Evolutionary conservation across 208 protist genomes (phyloP), one percentile per base, ranked within the genome.

Genomic region (Leishmania martiniquensis): DNA sequence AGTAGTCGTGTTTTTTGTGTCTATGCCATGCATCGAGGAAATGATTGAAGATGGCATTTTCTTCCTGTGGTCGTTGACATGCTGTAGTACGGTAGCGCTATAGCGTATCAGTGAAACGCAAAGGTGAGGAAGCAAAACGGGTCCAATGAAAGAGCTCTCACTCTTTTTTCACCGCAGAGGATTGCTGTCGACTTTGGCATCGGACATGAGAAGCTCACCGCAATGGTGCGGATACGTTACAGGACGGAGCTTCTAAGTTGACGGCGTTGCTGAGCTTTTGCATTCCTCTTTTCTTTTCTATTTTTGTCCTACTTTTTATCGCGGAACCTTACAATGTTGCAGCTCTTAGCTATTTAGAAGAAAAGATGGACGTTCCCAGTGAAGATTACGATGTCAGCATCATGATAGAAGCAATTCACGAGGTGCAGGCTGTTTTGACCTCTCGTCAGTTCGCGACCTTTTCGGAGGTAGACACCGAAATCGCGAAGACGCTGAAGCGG

Each of bases 371-470:
- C 39, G 90, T 96, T 5, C 89, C 93, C 7, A 87, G 72, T 57
- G 89, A 91, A 57, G 93, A 96, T 65, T 92, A 96, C 78, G 91
- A 96, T 75, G 88, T 92, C 6, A 90, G 81, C 42, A 80, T 94
- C 9, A 94, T 97, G 88, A 87, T 92, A 52, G 63, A 85, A 12
- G 90, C 89, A 4, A 88, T 95, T 13, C 86, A 86, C 45, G 87
- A 97, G 74, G 91, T 97, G 20, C 85, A 94, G 54, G 66, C 81
- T 29, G 51, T 97, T 57, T 69, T 97, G 10, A 78, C 52, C 9
- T 87, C 82, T 0, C 86, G 87, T 22, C 75, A 89, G 63, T 94
- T 91, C 75, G 82, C 87, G 15, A 95, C 93, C 0, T 97, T 94
- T 72, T 93, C 89, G n/a, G 93, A 97, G 66, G 72, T 95, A 2